Evolutionary conservation across 306 rosid species (phyloP), one percentile per base, ranked within the genome.

Genomic region (Coriaria nepalensis): DNA sequence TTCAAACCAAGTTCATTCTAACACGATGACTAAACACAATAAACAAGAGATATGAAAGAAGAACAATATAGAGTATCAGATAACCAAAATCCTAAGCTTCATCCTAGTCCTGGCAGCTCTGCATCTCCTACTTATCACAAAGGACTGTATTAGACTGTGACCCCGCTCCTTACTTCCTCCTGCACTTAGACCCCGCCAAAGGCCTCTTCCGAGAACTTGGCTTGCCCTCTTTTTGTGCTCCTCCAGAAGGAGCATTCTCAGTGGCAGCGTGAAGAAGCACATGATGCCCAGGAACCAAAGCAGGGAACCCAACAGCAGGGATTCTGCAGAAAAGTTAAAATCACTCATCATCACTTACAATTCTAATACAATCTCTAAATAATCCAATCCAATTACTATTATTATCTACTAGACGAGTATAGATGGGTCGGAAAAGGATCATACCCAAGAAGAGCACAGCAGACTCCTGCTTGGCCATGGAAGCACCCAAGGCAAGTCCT

Each of bases 221-320:
- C 33, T 60, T 50, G 13, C 81, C 77, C 56, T 12, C 57, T 37
- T 52, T 69, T 52, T 74, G 50, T 14, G 63, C 67, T 70, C 45
- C 56, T 57, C 64, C 66, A 36, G 62, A 34, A 67, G 62, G 55
- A 74, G 65, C 52, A 56, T 49, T 57, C 45, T n/a, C n/a, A n/a
- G 64, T 41, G 76, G 74, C 46, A 73, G 86, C 34, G 57, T 63
- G 67, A 68, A 66, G 49, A 65, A 86, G 88, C 81, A 80, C 49
- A 56, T 69, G 78, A 74, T 67, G 77, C 82, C 95, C 96, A 77
- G 45, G 52, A 67, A 68, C 95, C 94, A 76, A 32, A 88, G 93
- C 96, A 87, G 96, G 96, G 96, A 87, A 87, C 83, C 96, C 96
- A 87, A 56, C 96, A 83, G 96, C 96, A 88, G 97, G 94, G 87